Conservation (phyloP, 1,139 yeast species). For the Geotrichum restrictum region DNA sequence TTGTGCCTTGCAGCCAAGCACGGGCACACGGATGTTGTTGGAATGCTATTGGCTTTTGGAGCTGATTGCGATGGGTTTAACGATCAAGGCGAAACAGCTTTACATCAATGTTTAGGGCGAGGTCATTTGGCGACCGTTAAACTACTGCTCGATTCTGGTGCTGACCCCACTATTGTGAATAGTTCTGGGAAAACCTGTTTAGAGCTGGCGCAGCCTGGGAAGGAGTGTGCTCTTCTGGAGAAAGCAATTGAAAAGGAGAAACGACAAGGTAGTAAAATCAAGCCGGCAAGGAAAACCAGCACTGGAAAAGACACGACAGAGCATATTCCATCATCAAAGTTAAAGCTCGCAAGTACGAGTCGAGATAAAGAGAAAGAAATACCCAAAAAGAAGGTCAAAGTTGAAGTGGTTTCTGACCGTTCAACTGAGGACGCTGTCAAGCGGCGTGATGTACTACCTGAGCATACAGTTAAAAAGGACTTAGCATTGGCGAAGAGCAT, state of each 20-base stretch:
- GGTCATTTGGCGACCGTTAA: conserved; percentile 71
- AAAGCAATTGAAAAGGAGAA: not conserved
- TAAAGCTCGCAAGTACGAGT: not conserved
- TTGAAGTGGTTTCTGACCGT: not conserved
- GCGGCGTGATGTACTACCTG: too few relatives aligned
- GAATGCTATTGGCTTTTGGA: conserved; percentile 74
- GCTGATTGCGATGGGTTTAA: conserved; percentile 60
- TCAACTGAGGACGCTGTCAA: not conserved
- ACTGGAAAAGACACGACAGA: not conserved
- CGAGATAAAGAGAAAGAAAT: not conserved
- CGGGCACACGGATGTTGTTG: conserved; percentile 81
- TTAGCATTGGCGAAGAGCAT: not conserved
- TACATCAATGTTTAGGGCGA: conserved; percentile 77
- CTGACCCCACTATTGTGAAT: conserved; percentile 52
- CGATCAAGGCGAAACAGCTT: conserved; percentile 66
- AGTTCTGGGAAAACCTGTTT: conserved; percentile 57
- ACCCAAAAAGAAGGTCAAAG: not conserved
- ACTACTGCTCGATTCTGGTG: conserved; percentile 68
- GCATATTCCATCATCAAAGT: not conserved
- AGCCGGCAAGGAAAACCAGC: too few relatives aligned
- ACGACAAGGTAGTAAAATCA: not conserved
- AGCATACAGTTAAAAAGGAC: not conserved
- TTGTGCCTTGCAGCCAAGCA: conserved; percentile 73
- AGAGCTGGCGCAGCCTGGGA: conserved; percentile 48
- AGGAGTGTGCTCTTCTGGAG: not conserved